phyloP scores from a whole-genome alignment of 192 early-diverging fungal species.

The Coemansia sp. region DNA sequence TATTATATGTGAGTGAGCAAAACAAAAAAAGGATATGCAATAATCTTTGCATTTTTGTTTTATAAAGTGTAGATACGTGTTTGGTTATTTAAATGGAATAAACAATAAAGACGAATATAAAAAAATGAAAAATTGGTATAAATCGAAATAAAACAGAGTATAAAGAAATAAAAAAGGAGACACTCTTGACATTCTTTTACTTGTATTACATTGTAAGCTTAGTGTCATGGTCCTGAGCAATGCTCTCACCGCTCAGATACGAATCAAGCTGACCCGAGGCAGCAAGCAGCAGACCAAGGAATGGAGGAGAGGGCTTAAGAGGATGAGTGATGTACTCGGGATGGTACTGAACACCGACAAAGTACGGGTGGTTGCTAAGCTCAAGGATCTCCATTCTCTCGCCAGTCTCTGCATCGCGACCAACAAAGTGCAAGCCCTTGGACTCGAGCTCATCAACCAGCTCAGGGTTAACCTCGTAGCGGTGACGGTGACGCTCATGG shows the following conservation, averaged over 20 bases:
- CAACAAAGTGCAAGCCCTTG: conserved; percentile 84
- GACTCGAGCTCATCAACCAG: conserved; percentile 69
- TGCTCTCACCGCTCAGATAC: conserved; percentile 38
- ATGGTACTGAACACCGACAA: conserved; percentile 93
- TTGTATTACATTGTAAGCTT: conserved; percentile 40
- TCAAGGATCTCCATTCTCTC: conserved; percentile 99
- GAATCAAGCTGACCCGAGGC: conserved; percentile 66
- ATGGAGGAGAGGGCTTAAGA: conserved; percentile 84
- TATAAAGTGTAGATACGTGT: too few species aligned
- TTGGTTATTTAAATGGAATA: too few species aligned
- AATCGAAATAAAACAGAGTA: too few species aligned
- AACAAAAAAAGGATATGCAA: too few species aligned
- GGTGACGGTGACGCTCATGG: conserved; percentile 93
- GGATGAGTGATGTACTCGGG: conserved; percentile 97
- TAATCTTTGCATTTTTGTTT: too few species aligned
- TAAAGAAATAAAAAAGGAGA: neutral
- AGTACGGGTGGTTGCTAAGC: conserved; percentile 85
- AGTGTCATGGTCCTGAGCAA: conserved; percentile 18
- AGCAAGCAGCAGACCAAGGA: conserved; percentile 90
- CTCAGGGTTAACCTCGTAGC: conserved; percentile 97
- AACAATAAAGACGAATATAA: too few species aligned
- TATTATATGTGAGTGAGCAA: too few species aligned
- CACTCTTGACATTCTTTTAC: neutral
- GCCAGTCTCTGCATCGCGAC: conserved; percentile 83
- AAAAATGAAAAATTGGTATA: too few species aligned